Conservation (phyloP, 179 eudicot genomes). For the Corrigiola litoralis region DNA sequence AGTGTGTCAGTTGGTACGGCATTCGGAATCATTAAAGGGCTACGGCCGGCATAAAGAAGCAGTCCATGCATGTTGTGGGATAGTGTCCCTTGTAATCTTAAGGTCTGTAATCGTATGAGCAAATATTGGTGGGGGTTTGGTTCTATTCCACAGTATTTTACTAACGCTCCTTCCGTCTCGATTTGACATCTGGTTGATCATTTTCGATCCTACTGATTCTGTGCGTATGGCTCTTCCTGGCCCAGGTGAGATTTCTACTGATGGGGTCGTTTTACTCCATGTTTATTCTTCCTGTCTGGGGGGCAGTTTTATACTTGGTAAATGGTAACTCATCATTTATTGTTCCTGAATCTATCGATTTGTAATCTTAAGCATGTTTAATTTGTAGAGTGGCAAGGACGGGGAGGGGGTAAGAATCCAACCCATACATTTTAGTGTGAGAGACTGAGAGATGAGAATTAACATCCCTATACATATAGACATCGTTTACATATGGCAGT, state of each 20-base stretch:
- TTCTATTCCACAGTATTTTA: not conserved
- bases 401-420: too few relatives aligned
- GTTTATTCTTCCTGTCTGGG: too few relatives aligned
- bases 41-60: not conserved
- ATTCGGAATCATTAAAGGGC: constrained; percentile 16
- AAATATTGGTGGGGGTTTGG: constrained; percentile 10
- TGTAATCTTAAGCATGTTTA: too few relatives aligned
- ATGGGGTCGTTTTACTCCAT: too few relatives aligned
- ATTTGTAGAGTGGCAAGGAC: too few relatives aligned
- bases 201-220: not conserved
- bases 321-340: too few relatives aligned
- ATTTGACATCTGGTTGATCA: constrained; percentile 2
- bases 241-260: not conserved
- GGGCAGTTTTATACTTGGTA: too few relatives aligned
- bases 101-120: not conserved
- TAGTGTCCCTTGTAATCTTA: constrained; percentile 16
- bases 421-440: too few relatives aligned
- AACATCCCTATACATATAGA: too few relatives aligned
- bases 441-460: too few relatives aligned
- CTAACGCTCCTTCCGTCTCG: not conserved
- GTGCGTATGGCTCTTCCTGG: not conserved
- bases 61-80: constrained; percentile 6
- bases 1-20: constrained; percentile 30
- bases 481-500: too few relatives aligned
- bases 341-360: too few relatives aligned